These are phyloP conservation scores for Malassezia globosa DNA, from an alignment of 1,284 basidiomycete species.

Conservation along the genomic window DNA sequence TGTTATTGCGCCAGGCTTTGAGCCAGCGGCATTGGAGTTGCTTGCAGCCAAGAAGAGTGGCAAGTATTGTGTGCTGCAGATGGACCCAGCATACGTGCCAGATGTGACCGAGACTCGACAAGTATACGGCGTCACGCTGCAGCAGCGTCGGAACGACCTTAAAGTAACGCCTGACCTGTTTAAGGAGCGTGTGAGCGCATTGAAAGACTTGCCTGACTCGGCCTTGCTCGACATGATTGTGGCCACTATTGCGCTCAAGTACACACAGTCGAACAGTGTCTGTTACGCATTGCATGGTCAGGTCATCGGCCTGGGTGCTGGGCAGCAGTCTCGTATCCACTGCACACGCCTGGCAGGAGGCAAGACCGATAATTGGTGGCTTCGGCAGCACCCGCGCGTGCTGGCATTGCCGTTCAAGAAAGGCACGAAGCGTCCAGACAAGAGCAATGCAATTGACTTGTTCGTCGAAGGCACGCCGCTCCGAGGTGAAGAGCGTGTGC, in stretches of 20 bases:
- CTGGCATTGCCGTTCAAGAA: conserved; percentile 88
- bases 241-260: conserved; percentile 91
- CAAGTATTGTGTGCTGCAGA: conserved; percentile 85
- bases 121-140: conserved; percentile 82
- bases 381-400: conserved; percentile 87
- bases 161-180: conserved; percentile 76
- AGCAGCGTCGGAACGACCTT: conserved; percentile 81
- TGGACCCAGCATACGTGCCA: conserved; percentile 41
- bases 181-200: conserved; percentile 73
- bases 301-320: conserved; percentile 89
- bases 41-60: conserved; percentile 94
- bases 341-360: conserved; percentile 93
- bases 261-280: conserved; percentile 98
- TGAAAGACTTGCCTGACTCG: conserved; percentile 55
- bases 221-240: conserved; percentile 42
- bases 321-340: conserved; percentile 97
- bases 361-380: conserved; percentile 99
- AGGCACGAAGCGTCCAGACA: conserved; percentile 92
- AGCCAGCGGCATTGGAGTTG: conserved; percentile 75
- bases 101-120: conserved; percentile 69
- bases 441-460: conserved; percentile 93
- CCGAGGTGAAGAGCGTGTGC: conserved; percentile 59
- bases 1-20: conserved; percentile 89
- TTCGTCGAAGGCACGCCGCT: conserved; percentile 74
- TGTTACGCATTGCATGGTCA: conserved; percentile 88